These are phyloP conservation scores for Phaeosphaeria sp. DNA, from an alignment of 2,329 filamentous ascomycete species.

Conservation along the genomic window DNA sequence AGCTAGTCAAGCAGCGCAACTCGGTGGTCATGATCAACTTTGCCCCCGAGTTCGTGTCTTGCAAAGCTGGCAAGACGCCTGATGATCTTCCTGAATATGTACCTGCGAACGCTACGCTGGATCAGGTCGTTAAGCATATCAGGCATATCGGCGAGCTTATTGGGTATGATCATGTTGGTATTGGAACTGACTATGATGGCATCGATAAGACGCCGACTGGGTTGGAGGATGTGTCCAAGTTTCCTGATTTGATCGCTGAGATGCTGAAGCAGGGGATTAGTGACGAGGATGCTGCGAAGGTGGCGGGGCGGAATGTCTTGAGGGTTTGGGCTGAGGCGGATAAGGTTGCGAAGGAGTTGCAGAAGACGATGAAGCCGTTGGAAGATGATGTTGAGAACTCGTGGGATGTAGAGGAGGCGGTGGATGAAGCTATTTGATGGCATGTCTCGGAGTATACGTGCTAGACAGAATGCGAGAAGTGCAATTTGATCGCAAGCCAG, in stretches of 20 bases:
- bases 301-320: slow-evolving; percentile 81
- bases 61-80: slow-evolving; percentile 64
- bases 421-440: not conserved
- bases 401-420: slow-evolving; percentile 16
- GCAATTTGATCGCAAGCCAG: not conserved
- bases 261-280: slow-evolving; percentile 76
- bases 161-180: slow-evolving; percentile 85
- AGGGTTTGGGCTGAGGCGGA: slow-evolving; percentile 66
- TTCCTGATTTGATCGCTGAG: slow-evolving; percentile 78
- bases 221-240: slow-evolving; percentile 85
- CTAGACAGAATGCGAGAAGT: no score
- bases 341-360: slow-evolving; percentile 3
- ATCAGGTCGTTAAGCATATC: slow-evolving; percentile 81
- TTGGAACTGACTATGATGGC: slow-evolving; percentile 91
- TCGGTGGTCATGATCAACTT: slow-evolving; percentile 94
- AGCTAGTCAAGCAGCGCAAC: slow-evolving; percentile 74
- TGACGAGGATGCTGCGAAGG: slow-evolving; percentile 74
- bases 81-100: slow-evolving; percentile 73
- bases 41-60: slow-evolving; percentile 81
- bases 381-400: slow-evolving; percentile 51
- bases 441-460: no score
- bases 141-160: slow-evolving; percentile 81
- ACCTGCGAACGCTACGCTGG: slow-evolving; percentile 73
- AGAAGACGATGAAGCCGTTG: slow-evolving; percentile 46
- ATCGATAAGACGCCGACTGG: slow-evolving; percentile 72